Percentiles rank a stretch among this genome's conserved stretches.
Conservation (phyloP, 1,139 yeast species). For the Geotrichum cucujoidarum region DNA sequence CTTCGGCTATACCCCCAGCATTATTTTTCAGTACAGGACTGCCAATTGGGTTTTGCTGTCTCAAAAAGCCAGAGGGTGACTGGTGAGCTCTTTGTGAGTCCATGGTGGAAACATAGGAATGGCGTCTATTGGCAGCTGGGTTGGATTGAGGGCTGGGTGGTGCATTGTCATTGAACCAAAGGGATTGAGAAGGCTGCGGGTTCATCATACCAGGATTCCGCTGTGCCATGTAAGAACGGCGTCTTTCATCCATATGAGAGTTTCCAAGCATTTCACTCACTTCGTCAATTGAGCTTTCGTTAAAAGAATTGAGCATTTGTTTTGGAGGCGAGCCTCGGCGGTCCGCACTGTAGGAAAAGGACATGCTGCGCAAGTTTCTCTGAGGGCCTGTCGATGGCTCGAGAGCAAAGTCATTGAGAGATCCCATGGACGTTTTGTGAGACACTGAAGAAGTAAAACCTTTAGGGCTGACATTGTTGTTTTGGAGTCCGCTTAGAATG, state of each 20-base stretch:
- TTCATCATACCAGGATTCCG: neutral
- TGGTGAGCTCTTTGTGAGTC: slow-evolving; percentile 2
- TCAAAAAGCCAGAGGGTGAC: neutral
- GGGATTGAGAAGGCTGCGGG: neutral
- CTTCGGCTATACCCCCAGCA: neutral
- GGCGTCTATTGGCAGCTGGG: slow-evolving; percentile 11
- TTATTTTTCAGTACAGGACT: neutral
- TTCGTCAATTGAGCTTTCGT: slow-evolving; percentile 8
- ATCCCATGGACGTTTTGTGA: neutral
- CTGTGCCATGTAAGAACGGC: neutral
- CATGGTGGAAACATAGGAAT: slow-evolving; percentile 13
- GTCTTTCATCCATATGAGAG: slow-evolving; percentile 6
- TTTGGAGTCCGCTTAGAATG: neutral
- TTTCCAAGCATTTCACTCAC: neutral
- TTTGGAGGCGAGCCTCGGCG: slow-evolving; percentile 5
- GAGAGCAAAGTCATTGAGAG: slow-evolving; percentile 7
- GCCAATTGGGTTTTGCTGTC: neutral
- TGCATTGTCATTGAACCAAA: slow-evolving; percentile 14
- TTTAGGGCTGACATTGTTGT: slow-evolving; percentile 1
- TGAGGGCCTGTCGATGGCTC: slow-evolving; percentile 9
- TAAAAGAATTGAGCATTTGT: slow-evolving; percentile 4
- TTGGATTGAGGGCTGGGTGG: neutral
- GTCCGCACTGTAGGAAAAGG: slow-evolving; percentile 10
- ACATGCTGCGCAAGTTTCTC: slow-evolving; percentile 14
- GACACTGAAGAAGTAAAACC: neutral